Evolutionary conservation across 768 basidiomycete genomes (phyloP), one percentile per base, ranked within the genome.

Genomic region (Boletus insuetus): DNA sequence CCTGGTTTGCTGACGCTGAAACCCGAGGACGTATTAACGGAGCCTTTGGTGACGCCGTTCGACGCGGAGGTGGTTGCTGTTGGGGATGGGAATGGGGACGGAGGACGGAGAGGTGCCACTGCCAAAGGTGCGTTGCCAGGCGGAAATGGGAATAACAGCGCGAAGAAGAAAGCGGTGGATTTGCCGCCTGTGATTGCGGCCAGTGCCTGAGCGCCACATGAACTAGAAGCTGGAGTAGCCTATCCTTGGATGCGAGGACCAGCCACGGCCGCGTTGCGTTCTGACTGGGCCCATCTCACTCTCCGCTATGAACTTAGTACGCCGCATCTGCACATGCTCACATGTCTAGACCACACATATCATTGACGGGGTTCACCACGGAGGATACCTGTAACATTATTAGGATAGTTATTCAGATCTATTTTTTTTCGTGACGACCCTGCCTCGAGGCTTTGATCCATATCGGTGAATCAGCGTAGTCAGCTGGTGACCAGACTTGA

Each of bases 331-430:
- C 31, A 14, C 42, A 31, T 17, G 9, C 46, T 24, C 48, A 64
- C 55, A 54, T 31, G 35, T 42, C 65, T 65, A 64, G 64, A 60
- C 43, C 38, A 29, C 54, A 53, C 47, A 41, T 43, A 16, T 45
- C 44, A 17, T 26, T 41, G 41, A 12, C 43, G 35, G 38, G n/a
- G 47, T 19, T 47, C 54, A 48, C 17, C 6, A 49, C 13, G 58
- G 57, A 71, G 59, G 71, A 72, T 72, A 70, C 70, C 69, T 72
- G 71, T 70, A 67, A 66, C 57, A 62, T 68, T 68, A 68, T 56
- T 61, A 68, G 51, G 58, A 62, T 70, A 62, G 58, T 61, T 67
- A 68, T 56, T 62, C 51, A 38, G 22, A 55, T 26, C 32, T 50
- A 49, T 34, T 46, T 39, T 24, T 2, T 39, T 32, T 22, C 24